phyloP scores from a whole-genome alignment of 1,284 basidiomycete genomes.

The Stygiomarasmius scandens region DNA sequence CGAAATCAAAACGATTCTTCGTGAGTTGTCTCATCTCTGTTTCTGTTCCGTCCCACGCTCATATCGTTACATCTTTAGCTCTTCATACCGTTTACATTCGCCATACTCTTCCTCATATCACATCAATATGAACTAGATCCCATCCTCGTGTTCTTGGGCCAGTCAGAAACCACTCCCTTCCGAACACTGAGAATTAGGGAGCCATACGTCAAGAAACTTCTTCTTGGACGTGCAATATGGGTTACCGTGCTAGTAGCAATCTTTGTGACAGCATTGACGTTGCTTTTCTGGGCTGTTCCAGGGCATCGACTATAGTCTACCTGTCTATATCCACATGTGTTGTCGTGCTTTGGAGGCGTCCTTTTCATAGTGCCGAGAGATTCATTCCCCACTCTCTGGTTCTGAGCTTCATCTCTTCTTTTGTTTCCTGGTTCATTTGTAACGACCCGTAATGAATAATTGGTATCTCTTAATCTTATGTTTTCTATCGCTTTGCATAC shows the following conservation, averaged over 20 bases:
- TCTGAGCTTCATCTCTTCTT: not conserved
- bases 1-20: conserved; percentile 90
- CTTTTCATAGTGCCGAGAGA: not conserved
- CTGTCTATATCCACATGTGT: not conserved
- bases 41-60: not conserved
- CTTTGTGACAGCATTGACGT: conserved; percentile 75
- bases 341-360: too few relatives aligned
- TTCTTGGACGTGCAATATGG: conserved; percentile 87
- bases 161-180: conserved; percentile 92
- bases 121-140: conserved; percentile 98
- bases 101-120: conserved; percentile 87
- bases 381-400: not conserved
- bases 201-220: conserved; percentile 88
- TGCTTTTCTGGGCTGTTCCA: conserved; percentile 91
- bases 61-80: conserved; percentile 53
- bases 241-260: conserved; percentile 73
- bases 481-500: not conserved
- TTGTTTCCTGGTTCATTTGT: not conserved
- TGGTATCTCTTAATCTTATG: not conserved
- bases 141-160: conserved; percentile 81
- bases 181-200: conserved; percentile 87
- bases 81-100: conserved; percentile 93
- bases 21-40: conserved; percentile 55
- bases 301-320: conserved; percentile 73
- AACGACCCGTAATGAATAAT: not conserved